A percentile compares a stretch with the other conserved stretches of the same genome.
phyloP scores from a whole-genome alignment of 768 basidiomycete genomes.

The Leccinum olivaceopallidum region DNA sequence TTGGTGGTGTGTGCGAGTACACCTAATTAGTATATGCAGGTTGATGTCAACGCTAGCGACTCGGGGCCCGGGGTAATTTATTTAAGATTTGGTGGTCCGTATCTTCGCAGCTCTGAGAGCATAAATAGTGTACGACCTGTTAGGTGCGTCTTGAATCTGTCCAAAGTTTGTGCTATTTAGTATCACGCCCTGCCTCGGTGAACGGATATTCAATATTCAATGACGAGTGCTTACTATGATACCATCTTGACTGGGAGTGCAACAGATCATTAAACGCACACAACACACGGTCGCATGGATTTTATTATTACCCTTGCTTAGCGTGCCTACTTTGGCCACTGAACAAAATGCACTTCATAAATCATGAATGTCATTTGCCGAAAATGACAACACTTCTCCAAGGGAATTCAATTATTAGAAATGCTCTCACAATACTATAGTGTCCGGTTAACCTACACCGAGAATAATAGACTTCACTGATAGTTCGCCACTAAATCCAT shows the following conservation, averaged over 20 bases:
- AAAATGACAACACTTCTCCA: neutral
- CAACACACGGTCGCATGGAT: neutral
- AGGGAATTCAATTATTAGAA: neutral
- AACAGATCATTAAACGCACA: neutral
- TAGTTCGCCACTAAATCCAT: conserved; percentile 32
- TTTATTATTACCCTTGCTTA: neutral
- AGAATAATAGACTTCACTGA: conserved; percentile 7
- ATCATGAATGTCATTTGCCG: neutral
- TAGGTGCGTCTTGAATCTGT: neutral
- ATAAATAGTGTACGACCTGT: neutral
- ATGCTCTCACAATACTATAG: neutral
- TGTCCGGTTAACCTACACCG: neutral
- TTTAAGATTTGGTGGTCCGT: neutral
- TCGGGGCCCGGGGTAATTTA: neutral
- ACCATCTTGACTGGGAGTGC: neutral
- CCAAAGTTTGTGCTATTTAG: neutral
- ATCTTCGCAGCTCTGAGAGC: neutral
- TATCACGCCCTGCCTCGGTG: neutral
- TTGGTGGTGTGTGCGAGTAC: neutral
- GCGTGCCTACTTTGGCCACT: neutral
- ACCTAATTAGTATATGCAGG: neutral
- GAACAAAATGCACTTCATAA: neutral
- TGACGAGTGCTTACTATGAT: neutral
- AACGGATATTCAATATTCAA: neutral
- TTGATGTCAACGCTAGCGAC: neutral